Evolutionary conservation across 1,284 basidiomycete species (phyloP), one percentile per base, ranked within the genome.

Genomic region (Phenoliferia sp.): DNA sequence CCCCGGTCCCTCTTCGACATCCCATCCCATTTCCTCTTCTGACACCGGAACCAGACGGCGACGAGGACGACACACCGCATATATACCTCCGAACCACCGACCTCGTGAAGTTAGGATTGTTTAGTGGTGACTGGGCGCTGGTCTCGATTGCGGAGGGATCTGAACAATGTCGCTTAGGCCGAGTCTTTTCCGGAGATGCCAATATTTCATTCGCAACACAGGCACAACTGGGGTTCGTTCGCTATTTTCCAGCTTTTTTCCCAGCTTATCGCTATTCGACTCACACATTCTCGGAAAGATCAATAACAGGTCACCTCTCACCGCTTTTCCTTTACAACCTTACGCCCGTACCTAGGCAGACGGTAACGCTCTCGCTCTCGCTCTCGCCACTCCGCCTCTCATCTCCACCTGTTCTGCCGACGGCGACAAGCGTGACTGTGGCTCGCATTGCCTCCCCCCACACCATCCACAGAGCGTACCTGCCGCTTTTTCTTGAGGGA

Each of bases 51-150:
- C 68, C 64, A 16, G 63, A 62, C 5, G 26, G 50, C 22, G 67
- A 68, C 19, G 62, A 69, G 48, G 71, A 74, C 63, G 70, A 71
- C 29, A 50, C 68, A 29, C 44, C 61, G 2, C 56, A 63, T 2
- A 70, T 89, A 0, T 88, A 85, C 73, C 71, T 88, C 32, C 81
- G 83, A 29, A 85, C 87, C 3, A 77, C 81, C 26, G 88, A 90
- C 62, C 82, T 97, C 22, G 86, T 86, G 16, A 82, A 83, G 59
- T 80, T 92, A 33, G 93, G 92, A 0, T 80, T 90, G 4, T 85
- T 94, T 71, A 87, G 87, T 72, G 90, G 90, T 36, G 92, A 96
- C 78, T 95, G 93, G 93, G 92, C 91, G 75, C 73, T 87, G 77
- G 66, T 74, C 26, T 31, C 50, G 28, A 39, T 56, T 17, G 48